Percentiles rank a stretch among this genome's conserved stretches.
phyloP scores from a whole-genome alignment of 2,329 filamentous ascomycete species.

The Pyrenophora seminiperda region DNA sequence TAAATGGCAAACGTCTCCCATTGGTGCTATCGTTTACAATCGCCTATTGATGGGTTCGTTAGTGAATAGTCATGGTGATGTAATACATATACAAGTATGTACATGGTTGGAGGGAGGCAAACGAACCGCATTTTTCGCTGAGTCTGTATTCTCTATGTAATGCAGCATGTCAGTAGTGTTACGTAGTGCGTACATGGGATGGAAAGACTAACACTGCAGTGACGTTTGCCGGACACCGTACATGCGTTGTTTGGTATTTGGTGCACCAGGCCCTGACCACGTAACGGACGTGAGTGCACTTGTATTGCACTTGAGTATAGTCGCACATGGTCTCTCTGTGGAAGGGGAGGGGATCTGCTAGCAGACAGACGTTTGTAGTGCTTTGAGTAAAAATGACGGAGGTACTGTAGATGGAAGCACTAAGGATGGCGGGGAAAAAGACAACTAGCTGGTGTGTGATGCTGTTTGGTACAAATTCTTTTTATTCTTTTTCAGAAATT shows the following conservation, averaged over 20 bases:
- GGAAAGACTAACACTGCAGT: constrained; percentile 54
- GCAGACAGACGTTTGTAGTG: constrained; percentile 5
- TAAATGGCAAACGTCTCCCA: neutral
- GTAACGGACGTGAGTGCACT: constrained; percentile 61
- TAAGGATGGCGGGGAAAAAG: neutral
- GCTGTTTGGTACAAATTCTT: constrained; percentile 14
- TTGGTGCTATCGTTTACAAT: constrained; percentile 35
- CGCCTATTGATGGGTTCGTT: too few relatives aligned
- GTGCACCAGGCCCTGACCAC: constrained; percentile 63
- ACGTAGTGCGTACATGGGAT: neutral
- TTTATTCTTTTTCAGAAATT: constrained; percentile 8
- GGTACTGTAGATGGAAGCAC: too few relatives aligned
- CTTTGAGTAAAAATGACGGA: constrained; percentile 9
- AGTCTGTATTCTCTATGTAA: constrained; percentile 52
- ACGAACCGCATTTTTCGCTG: constrained; percentile 55
- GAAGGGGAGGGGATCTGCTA: constrained; percentile 9
- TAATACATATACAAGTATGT: neutral
- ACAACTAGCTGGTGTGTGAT: constrained; percentile 8
- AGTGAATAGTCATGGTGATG: constrained; percentile 20
- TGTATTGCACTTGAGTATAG: constrained; percentile 64
- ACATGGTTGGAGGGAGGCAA: neutral
- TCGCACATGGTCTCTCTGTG: constrained; percentile 62
- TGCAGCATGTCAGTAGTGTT: constrained; percentile 20
- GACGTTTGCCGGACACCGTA: constrained; percentile 61
- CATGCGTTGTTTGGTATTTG: constrained; percentile 60